Evolutionary conservation across 116 monocot species (phyloP), one percentile per base, ranked within the genome.

Genomic region (Cymodocea nodosa): DNA sequence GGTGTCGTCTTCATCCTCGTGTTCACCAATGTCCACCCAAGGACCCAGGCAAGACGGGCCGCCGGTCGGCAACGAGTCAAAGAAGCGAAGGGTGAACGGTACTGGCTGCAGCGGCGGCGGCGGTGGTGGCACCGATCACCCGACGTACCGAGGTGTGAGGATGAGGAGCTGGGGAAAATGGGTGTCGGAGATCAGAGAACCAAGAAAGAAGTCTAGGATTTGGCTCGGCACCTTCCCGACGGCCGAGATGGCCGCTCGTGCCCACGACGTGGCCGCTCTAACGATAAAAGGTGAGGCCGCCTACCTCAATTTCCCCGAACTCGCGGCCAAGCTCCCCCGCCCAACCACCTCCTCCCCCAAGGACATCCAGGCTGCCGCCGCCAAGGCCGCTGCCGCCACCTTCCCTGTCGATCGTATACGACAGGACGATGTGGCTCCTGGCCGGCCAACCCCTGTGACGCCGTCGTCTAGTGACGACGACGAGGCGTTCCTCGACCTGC

Each of bases 201-300:
- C 86, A 19, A 36, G 77, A 15, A 86, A 86, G 80, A 86, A 86
- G 72, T 82, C 89, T 2, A 55, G 89, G 39, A 89, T 89, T 53
- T 89, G 89, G 89, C 77, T 89, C 4, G 85, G 89, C 1, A 89
- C 89, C 2, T 89, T 89, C 77, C 67, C 77, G 23, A 89, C 84
- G 0, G 82, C 89, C 2, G 89, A 89, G 63, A 89, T 89, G 89
- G 89, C 89, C 5, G 89, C 89, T 0, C 76, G 89, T 11, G 89
- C 89, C 5, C 89, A 89, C 51, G 89, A 89, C 58, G 89, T 85
- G 13, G 89, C 89, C 9, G 84, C 89, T 35, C 70, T 89, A 52
- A 65, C 89, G 35, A 82, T 89, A 71, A 89, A 89, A 54, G 89
- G 89, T 56, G 74, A 71, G 56, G 69, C 77, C 4, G 85, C 89